A percentile compares a stretch with the other conserved stretches of the same genome.
These are phyloP conservation scores for Phaeosphaeria sp. DNA, from an alignment of 2,329 filamentous ascomycete species.

Conservation along the genomic window DNA sequence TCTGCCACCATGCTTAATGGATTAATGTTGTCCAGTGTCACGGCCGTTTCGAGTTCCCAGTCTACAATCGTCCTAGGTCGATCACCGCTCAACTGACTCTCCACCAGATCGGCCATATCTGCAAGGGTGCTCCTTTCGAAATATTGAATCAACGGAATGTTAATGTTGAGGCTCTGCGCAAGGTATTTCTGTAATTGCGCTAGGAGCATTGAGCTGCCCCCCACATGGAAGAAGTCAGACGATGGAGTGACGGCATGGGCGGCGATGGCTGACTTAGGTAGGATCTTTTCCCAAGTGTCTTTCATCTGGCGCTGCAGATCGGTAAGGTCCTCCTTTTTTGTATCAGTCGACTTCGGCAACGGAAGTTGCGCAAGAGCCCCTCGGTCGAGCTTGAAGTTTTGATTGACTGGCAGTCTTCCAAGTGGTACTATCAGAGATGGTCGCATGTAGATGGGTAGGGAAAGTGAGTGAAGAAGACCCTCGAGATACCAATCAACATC, in stretches of 20 bases:
- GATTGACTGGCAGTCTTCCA: too few relatives aligned
- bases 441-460: too few relatives aligned
- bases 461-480: too few relatives aligned
- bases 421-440: too few relatives aligned
- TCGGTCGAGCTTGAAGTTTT: too few relatives aligned
- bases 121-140: conserved; percentile 49
- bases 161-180: conserved; percentile 35
- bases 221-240: conserved; percentile 22
- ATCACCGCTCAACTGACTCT: conserved; percentile 8
- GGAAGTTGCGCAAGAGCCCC: too few relatives aligned
- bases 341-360: too few relatives aligned
- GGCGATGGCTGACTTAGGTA: conserved; percentile 16
- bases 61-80: conserved; percentile 26
- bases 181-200: conserved; percentile 47
- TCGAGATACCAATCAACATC: too few relatives aligned
- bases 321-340: too few relatives aligned
- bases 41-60: conserved; percentile 50
- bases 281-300: conserved; percentile 23
- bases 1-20: too few relatives aligned
- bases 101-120: conserved; percentile 44
- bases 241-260: background rate
- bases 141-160: conserved; percentile 46
- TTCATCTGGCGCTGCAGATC: too few relatives aligned
- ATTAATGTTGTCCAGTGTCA: background rate
- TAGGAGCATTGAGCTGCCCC: conserved; percentile 1